These are phyloP conservation scores for Pythium guiyangense DNA, from an alignment of 352 stramenopile genomes.

Conservation along the genomic window DNA sequence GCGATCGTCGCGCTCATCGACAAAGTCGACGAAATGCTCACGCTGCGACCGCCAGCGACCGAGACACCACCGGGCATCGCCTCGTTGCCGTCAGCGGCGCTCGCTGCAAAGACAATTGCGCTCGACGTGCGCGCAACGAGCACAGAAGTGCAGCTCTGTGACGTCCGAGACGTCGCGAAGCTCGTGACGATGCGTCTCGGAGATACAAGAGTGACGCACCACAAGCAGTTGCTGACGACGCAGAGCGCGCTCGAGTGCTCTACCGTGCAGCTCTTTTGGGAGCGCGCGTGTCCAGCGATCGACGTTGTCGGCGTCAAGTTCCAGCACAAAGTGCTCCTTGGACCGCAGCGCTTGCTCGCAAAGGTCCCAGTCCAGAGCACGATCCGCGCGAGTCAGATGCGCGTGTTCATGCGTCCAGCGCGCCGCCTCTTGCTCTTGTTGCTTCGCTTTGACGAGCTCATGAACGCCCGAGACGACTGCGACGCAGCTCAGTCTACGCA, in stretches of 20 bases:
- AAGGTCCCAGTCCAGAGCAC: slow-evolving; percentile 10
- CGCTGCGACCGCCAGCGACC: not conserved
- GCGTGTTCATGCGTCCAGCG: slow-evolving; percentile 22
- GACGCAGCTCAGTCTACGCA: not conserved
- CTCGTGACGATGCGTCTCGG: slow-evolving; percentile 16
- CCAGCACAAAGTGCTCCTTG: slow-evolving; percentile 18
- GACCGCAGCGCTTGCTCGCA: slow-evolving; percentile 15
- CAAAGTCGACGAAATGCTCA: slow-evolving; percentile 31
- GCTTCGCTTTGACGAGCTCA: slow-evolving; percentile 43
- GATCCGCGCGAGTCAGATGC: slow-evolving; percentile 14
- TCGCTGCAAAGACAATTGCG: slow-evolving; percentile 16
- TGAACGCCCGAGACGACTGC: slow-evolving; percentile 13
- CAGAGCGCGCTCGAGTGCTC: slow-evolving; percentile 27
- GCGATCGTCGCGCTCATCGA: slow-evolving; percentile 25
- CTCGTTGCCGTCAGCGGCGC: not conserved
- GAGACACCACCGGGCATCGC: not conserved
- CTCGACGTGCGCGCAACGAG: slow-evolving; percentile 24
- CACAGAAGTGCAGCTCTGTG: slow-evolving; percentile 17
- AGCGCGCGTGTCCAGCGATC: slow-evolving; percentile 11
- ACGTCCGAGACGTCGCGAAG: slow-evolving; percentile 22
- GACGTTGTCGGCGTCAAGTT: slow-evolving; percentile 18
- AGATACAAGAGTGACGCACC: slow-evolving; percentile 20
- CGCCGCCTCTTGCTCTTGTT: slow-evolving; percentile 43
- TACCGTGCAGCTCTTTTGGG: slow-evolving; percentile 20
- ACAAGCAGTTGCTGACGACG: slow-evolving; percentile 21